Evolutionary conservation across 1,284 basidiomycete genomes (phyloP).

Genomic region (Trametes polyzona): DNA sequence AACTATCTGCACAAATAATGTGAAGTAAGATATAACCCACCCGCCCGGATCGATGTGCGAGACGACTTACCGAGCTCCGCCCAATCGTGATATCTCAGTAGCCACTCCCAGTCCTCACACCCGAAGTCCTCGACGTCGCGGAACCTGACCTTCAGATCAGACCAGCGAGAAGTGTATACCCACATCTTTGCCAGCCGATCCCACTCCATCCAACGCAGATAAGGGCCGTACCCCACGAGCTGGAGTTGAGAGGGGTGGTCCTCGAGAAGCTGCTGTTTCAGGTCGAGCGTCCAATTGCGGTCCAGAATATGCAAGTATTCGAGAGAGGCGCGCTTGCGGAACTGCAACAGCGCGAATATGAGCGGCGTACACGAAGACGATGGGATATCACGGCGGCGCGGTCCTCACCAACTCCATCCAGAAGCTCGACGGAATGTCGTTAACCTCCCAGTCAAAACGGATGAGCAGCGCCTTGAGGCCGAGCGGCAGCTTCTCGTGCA

Average conservation of each 20-base stretch:
- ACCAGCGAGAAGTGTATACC: conserved; percentile 8
- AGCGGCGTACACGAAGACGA: background rate
- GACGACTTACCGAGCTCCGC: background rate
- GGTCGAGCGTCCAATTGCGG: background rate
- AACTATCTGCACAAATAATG: background rate
- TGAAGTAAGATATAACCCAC: background rate
- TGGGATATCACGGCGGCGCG: background rate
- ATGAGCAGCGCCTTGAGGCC: conserved; percentile 1
- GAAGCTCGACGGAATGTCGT: background rate
- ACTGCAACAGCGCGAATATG: background rate
- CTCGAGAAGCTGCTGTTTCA: conserved; percentile 14
- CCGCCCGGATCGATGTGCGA: background rate
- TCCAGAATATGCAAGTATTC: conserved; percentile 14
- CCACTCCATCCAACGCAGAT: conserved; percentile 12
- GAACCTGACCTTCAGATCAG: background rate
- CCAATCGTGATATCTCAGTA: conserved; percentile 10
- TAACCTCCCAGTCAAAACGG: background rate
- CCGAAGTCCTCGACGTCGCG: conserved; percentile 12
- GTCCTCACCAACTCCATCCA: conserved; percentile 7
- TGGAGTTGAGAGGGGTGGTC: conserved; percentile 11
- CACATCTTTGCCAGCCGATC: background rate
- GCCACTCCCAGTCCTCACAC: conserved; percentile 18
- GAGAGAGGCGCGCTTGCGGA: background rate
- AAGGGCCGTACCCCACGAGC: conserved; percentile 12
- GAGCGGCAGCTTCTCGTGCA: background rate